phyloP scores from a whole-genome alignment of 225 moss, liverwort and hornwort species.

The Marchantia polymorpha region DNA sequence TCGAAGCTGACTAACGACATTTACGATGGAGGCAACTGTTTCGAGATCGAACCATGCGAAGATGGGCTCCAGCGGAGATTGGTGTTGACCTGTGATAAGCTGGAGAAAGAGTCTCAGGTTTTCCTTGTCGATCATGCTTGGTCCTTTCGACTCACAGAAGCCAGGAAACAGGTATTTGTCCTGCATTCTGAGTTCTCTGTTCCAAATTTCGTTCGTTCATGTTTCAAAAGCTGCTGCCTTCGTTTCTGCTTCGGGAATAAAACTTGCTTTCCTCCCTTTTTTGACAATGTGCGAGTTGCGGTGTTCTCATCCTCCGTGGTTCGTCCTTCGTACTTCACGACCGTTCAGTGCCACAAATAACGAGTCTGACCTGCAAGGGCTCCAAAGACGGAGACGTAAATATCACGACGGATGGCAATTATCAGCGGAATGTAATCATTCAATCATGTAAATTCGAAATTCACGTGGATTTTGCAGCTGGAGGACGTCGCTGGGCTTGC shows the following conservation, averaged over 20 bases:
- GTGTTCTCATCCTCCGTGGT: not conserved
- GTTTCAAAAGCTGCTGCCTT: not conserved
- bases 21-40: conserved; percentile 74
- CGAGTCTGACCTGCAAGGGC: not conserved
- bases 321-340: not conserved
- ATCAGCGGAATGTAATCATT: too few species aligned
- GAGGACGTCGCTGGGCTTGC: conserved; percentile 63
- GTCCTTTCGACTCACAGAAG: conserved; percentile 87
- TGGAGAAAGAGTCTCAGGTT: conserved; percentile 61
- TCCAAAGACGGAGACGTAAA: too few species aligned
- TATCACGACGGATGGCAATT: too few species aligned
- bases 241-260: not conserved
- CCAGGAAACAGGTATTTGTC: conserved; percentile 65
- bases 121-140: conserved; percentile 94
- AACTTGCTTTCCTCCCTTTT: too few species aligned
- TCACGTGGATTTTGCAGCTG: conserved; percentile 50
- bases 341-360: not conserved
- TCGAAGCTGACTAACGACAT: conserved; percentile 63
- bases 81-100: conserved; percentile 34
- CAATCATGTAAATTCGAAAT: not conserved
- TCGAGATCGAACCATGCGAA: conserved; percentile 57
- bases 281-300: too few species aligned
- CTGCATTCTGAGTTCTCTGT: not conserved
- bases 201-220: too few species aligned
- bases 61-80: conserved; percentile 54